Evolutionary conservation across 805 yeast species (phyloP).

Genomic region (Kazachstania martiniae): DNA sequence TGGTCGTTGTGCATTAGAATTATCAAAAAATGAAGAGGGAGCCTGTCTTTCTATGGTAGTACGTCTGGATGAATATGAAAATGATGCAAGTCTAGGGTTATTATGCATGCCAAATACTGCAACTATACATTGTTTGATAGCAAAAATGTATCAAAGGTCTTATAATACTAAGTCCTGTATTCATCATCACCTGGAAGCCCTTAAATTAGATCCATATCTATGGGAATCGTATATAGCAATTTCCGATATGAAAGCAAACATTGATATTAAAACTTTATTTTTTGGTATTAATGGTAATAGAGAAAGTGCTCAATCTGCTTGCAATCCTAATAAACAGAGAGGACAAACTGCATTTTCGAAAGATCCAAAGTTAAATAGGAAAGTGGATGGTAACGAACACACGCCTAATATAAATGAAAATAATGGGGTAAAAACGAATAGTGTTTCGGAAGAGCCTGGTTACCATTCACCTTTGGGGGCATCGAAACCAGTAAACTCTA

Average conservation of each 20-base stretch:
- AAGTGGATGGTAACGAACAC: neutral
- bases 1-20: slow-evolving; percentile 43
- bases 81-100: slow-evolving; percentile 1
- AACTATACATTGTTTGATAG: slow-evolving; percentile 56
- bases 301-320: no score
- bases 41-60: slow-evolving; percentile 8
- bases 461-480: neutral
- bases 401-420: neutral
- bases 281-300: neutral
- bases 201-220: slow-evolving; percentile 64
- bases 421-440: neutral
- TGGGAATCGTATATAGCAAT: slow-evolving; percentile 81
- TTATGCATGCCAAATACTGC: slow-evolving; percentile 51
- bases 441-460: neutral
- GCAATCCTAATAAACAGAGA: neutral
- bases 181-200: slow-evolving; percentile 54
- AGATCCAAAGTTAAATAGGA: neutral
- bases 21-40: slow-evolving; percentile 10
- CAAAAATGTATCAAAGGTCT: slow-evolving; percentile 47
- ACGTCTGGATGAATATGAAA: slow-evolving; percentile 4
- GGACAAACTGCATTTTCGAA: neutral
- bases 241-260: slow-evolving; percentile 58
- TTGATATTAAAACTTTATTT: slow-evolving; percentile 30
- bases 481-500: neutral
- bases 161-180: slow-evolving; percentile 60